These are phyloP conservation scores for Ogataea ramenticola DNA, from an alignment of 805 yeast genomes.

Conservation along the genomic window DNA sequence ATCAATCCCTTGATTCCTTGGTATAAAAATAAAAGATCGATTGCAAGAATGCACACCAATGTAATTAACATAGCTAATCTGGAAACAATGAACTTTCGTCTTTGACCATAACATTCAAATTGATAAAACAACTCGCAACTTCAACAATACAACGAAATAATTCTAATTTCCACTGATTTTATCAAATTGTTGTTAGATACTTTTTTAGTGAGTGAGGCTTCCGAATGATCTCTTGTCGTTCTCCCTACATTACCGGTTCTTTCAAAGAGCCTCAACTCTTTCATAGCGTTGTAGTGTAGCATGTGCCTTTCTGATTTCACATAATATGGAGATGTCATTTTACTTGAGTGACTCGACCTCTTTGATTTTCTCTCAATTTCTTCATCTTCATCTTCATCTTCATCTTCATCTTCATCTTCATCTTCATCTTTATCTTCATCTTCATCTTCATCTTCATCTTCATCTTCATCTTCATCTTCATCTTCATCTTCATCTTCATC, in stretches of 20 bases:
- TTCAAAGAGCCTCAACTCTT: slow-evolving; percentile 11
- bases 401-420: too few species aligned
- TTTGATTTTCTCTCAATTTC: too few species aligned
- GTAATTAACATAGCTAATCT: slow-evolving; percentile 6
- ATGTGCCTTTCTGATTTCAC: neutral
- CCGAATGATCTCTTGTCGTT: slow-evolving; percentile 35
- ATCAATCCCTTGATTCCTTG: neutral
- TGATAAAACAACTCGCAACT: slow-evolving; percentile 9
- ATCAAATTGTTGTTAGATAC: too few species aligned
- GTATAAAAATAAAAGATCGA: neutral
- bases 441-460: too few species aligned
- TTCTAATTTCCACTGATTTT: slow-evolving; percentile 1
- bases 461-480: too few species aligned
- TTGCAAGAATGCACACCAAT: neutral
- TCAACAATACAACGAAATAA: slow-evolving; percentile 6
- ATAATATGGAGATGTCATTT: neutral
- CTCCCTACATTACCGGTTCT: slow-evolving; percentile 26
- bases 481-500: too few species aligned
- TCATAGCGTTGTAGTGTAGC: neutral
- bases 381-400: too few species aligned
- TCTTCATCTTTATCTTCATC: too few species aligned
- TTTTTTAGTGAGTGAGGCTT: too few species aligned
- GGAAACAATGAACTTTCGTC: slow-evolving; percentile 12
- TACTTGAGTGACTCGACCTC: neutral
- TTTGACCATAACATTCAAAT: slow-evolving; percentile 11